A percentile compares a stretch with the other conserved stretches of the same genome.
phyloP scores from a whole-genome alignment of 768 basidiomycete species.

The Lentinula raphanica region DNA sequence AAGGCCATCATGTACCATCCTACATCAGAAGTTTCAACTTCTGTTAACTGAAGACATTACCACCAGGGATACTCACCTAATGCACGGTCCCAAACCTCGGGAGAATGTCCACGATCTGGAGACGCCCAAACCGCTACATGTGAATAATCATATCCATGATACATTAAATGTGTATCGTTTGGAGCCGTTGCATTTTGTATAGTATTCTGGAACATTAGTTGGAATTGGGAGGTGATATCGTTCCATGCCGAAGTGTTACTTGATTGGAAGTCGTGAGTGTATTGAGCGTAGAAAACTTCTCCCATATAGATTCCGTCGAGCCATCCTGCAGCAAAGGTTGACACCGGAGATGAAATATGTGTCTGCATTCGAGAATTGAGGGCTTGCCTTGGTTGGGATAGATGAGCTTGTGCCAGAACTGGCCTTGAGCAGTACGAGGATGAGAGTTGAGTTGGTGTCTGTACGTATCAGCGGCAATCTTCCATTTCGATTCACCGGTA shows the following conservation, averaged over 20 bases:
- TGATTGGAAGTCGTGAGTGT: conserved; percentile 30
- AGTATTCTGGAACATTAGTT: conserved; percentile 39
- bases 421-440: conserved; percentile 39
- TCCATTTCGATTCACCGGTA: conserved; percentile 33
- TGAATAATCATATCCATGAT: conserved; percentile 46
- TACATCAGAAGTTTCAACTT: no score
- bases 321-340: conserved; percentile 26
- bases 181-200: conserved; percentile 31
- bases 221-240: conserved; percentile 37
- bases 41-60: not conserved
- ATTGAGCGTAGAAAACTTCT: conserved; percentile 38
- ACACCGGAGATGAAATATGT: not conserved
- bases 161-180: conserved; percentile 38
- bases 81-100: conserved; percentile 45
- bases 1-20: conserved; percentile 44
- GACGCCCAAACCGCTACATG: conserved; percentile 39
- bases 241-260: conserved; percentile 33
- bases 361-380: not conserved
- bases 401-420: conserved; percentile 41
- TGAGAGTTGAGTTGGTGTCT: conserved; percentile 34
- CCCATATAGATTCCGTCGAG: conserved; percentile 45
- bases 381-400: conserved; percentile 37
- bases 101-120: conserved; percentile 39
- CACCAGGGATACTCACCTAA: conserved; percentile 24
- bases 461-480: conserved; percentile 34